A percentile compares a stretch with the other conserved stretches of the same genome.
phyloP scores from a whole-genome alignment of 352 stramenopile species.

The Phytophthora ohioensis region DNA sequence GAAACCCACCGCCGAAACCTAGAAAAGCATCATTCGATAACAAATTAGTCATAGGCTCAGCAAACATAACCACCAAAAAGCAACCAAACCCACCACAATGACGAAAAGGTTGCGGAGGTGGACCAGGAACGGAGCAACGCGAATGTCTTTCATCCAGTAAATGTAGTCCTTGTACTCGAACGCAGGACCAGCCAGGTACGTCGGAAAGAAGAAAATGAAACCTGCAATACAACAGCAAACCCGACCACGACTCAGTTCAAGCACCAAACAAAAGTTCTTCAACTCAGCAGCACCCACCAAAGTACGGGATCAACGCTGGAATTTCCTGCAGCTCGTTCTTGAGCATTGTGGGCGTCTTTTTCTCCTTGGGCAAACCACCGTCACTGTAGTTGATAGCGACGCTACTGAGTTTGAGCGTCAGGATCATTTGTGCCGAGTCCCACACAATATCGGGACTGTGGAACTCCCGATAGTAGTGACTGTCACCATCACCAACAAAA shows the following conservation, averaged over 20 bases:
- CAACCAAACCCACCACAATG: constrained; percentile 44
- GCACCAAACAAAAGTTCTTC: neutral
- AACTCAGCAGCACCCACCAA: constrained; percentile 50
- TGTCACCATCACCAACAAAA: constrained; percentile 21
- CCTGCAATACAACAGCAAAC: constrained; percentile 39
- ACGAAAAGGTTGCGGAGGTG: constrained; percentile 83
- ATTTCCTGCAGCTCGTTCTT: constrained; percentile 79
- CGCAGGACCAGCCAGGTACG: constrained; percentile 79
- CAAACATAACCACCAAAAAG: neutral
- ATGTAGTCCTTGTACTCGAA: constrained; percentile 91
- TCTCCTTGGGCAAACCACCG: constrained; percentile 69
- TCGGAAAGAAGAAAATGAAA: constrained; percentile 91
- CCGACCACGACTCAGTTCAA: constrained; percentile 1
- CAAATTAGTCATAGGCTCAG: constrained; percentile 1
- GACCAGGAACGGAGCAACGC: constrained; percentile 65
- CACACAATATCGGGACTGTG: constrained; percentile 83
- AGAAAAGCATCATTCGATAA: neutral
- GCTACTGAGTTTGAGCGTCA: constrained; percentile 86
- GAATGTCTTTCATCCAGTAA: constrained; percentile 80
- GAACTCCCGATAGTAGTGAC: constrained; percentile 89
- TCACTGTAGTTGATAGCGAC: constrained; percentile 88
- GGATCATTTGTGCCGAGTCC: constrained; percentile 89
- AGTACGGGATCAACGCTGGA: constrained; percentile 73
- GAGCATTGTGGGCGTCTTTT: constrained; percentile 74
- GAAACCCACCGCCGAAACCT: constrained; percentile 78